phyloP scores from a whole-genome alignment of 2,329 filamentous ascomycete genomes.

The Didymella sp. region DNA sequence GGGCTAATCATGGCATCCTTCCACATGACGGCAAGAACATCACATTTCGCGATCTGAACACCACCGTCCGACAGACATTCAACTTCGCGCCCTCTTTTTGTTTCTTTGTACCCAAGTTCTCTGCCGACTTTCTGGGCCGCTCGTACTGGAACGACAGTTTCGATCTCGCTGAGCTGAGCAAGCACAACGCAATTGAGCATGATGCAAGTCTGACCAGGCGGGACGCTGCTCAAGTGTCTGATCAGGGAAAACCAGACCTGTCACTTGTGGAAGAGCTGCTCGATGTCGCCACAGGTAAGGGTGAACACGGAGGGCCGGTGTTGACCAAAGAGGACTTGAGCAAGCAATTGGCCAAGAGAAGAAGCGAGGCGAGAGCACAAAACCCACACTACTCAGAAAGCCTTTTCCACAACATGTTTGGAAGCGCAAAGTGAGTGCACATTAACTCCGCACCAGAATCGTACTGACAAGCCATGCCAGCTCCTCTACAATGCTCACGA shows the following conservation, averaged over 20 bases:
- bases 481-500: conserved; percentile 53
- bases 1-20: conserved; percentile 44
- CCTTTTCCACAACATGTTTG: conserved; percentile 51
- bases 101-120: conserved; percentile 42
- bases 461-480: conserved; percentile 26
- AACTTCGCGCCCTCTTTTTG: conserved; percentile 45
- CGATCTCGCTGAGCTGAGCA: conserved; percentile 41
- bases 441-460: not conserved
- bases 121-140: conserved; percentile 31
- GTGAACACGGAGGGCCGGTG: conserved; percentile 39
- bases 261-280: conserved; percentile 47
- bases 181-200: conserved; percentile 47
- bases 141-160: conserved; percentile 31
- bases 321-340: conserved; percentile 51
- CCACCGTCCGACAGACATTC: conserved; percentile 33
- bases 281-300: conserved; percentile 48
- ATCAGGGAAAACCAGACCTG: conserved; percentile 50
- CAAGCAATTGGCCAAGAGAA: conserved; percentile 41
- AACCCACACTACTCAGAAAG: conserved; percentile 48
- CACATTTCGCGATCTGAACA: conserved; percentile 39
- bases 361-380: conserved; percentile 45
- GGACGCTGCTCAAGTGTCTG: conserved; percentile 44
- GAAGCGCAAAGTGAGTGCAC: conserved; percentile 48
- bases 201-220: conserved; percentile 43
- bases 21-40: conserved; percentile 44